These are phyloP conservation scores for Sonneratia alba DNA, from an alignment of 345 rosid genomes.

Conservation along the genomic window DNA sequence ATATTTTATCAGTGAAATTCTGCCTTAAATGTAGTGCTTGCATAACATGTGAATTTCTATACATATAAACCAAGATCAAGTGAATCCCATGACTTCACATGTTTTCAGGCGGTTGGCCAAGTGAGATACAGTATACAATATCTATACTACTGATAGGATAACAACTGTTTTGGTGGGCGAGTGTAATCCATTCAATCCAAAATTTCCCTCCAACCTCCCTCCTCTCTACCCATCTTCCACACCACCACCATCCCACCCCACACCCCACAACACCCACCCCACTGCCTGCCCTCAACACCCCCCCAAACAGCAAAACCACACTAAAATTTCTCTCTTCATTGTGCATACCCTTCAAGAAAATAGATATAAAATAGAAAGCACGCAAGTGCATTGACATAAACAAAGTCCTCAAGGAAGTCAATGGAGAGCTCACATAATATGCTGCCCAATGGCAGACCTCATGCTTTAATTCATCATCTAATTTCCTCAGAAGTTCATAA, in stretches of 20 bases:
- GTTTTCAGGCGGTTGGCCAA: not conserved
- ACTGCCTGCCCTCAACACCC: not conserved
- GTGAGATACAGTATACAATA: not conserved
- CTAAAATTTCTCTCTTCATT: too few species aligned
- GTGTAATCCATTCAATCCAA: too few species aligned
- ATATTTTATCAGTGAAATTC: not conserved
- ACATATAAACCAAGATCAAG: not conserved
- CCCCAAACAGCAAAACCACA: too few species aligned
- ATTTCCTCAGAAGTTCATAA: slow-evolving; percentile 70
- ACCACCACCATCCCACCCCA: too few species aligned
- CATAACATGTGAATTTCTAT: not conserved
- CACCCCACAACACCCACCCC: too few species aligned
- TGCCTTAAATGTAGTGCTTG: not conserved
- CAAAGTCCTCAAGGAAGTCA: not conserved
- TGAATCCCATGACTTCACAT: not conserved
- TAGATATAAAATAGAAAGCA: not conserved
- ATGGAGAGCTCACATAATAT: slow-evolving; percentile 54
- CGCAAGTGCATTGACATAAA: not conserved
- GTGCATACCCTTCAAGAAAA: not conserved
- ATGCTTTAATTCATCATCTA: slow-evolving; percentile 87
- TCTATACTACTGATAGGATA: too few species aligned
- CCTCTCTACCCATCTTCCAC: too few species aligned
- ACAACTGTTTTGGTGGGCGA: too few species aligned
- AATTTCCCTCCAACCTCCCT: too few species aligned
- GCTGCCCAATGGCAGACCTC: slow-evolving; percentile 98